Evolutionary conservation across 176 grass and related monocot species (phyloP).

Genomic region (Avena insularis): DNA sequence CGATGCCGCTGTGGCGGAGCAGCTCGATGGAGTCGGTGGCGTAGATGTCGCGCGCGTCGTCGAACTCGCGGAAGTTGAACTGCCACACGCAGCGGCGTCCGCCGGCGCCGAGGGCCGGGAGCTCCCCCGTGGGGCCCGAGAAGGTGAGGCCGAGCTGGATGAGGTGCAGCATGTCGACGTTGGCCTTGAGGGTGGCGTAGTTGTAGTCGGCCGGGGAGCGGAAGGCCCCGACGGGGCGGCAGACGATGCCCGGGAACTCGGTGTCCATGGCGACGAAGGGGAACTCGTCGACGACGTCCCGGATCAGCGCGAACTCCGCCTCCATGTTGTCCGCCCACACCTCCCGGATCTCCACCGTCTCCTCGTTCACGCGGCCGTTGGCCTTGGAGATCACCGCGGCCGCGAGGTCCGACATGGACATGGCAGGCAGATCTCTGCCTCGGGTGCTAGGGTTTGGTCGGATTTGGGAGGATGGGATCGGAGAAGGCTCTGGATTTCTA

Average conservation of each 20-base stretch:
- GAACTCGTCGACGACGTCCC: slow-evolving; percentile 88
- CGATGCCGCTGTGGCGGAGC: slow-evolving; percentile 90
- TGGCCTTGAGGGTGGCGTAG: slow-evolving; percentile 96
- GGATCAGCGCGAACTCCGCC: slow-evolving; percentile 87
- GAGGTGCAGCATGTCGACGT: slow-evolving; percentile 97
- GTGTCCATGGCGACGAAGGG: slow-evolving; percentile 98
- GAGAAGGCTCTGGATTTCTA: slow-evolving; percentile 40
- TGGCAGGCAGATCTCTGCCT: not conserved
- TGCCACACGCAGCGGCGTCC: slow-evolving; percentile 84
- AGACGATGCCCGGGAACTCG: slow-evolving; percentile 93
- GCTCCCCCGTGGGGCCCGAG: slow-evolving; percentile 65
- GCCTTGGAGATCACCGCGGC: slow-evolving; percentile 40
- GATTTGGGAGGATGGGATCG: not conserved
- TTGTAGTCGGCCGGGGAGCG: slow-evolving; percentile 85
- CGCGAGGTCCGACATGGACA: slow-evolving; percentile 42
- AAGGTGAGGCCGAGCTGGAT: slow-evolving; percentile 96
- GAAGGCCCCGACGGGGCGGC: slow-evolving; percentile 81
- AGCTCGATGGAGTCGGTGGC: slow-evolving; percentile 94
- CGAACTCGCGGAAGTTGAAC: slow-evolving; percentile 99
- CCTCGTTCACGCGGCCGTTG: slow-evolving; percentile 38
- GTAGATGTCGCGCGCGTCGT: slow-evolving; percentile 69
- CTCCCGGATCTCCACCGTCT: slow-evolving; percentile 96
- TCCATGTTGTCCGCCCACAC: slow-evolving; percentile 95
- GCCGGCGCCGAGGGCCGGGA: slow-evolving; percentile 67
- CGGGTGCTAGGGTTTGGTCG: slow-evolving; percentile 44